These are phyloP conservation scores for Gillenia trifoliata DNA, from an alignment of 306 rosid genomes.

Conservation along the genomic window DNA sequence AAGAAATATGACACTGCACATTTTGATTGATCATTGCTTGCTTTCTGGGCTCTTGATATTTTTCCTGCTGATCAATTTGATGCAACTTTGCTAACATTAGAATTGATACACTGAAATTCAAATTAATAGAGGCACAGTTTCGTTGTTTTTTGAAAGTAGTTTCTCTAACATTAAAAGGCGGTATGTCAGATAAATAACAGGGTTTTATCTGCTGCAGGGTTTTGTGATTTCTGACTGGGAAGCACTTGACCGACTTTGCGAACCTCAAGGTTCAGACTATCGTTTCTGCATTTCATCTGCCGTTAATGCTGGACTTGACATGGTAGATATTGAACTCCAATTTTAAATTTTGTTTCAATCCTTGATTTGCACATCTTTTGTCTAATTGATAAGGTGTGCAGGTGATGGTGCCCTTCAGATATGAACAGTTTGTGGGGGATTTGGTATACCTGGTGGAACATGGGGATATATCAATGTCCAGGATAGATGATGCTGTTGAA, in stretches of 20 bases:
- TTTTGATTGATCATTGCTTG: not conserved
- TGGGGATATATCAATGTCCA: slow-evolving; percentile 53
- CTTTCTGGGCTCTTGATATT: not conserved
- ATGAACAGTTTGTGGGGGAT: slow-evolving; percentile 41
- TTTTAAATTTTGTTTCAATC: not conserved
- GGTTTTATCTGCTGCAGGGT: slow-evolving; percentile 49
- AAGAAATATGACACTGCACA: not conserved
- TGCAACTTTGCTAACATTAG: not conserved
- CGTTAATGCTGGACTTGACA: slow-evolving; percentile 81
- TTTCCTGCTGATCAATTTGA: not conserved
- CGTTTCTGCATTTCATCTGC: slow-evolving; percentile 56
- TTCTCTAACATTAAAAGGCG: not conserved
- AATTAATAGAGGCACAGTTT: too few species aligned
- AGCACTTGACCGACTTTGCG: slow-evolving; percentile 61
- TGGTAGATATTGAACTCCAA: slow-evolving; percentile 44
- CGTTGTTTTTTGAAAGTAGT: slow-evolving; percentile 9
- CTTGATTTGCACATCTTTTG: slow-evolving; percentile 3
- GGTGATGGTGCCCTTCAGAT: slow-evolving; percentile 74
- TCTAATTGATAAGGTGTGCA: slow-evolving; percentile 28
- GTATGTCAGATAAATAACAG: not conserved
- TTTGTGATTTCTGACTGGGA: slow-evolving; percentile 85
- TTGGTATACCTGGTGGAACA: slow-evolving; percentile 57
- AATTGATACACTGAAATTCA: not conserved
- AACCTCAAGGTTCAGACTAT: slow-evolving; percentile 57
- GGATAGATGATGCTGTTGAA: slow-evolving; percentile 83